phyloP scores from a whole-genome alignment of 164 flowering plant species.

The Vitis rotundifolia region DNA sequence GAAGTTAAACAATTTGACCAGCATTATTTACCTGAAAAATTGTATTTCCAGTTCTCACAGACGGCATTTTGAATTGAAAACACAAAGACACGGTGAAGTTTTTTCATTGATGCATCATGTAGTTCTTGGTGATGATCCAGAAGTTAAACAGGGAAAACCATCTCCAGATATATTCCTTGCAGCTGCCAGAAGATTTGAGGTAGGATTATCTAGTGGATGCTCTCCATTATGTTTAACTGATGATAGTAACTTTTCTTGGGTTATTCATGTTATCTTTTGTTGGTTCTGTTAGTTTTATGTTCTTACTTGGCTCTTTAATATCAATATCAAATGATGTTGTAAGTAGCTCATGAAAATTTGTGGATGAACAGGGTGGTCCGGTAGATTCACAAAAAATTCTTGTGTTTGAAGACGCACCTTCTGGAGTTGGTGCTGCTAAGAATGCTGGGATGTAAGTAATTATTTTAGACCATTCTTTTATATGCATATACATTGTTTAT shows the following conservation, averaged over 20 bases:
- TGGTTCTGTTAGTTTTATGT: conserved; percentile 2
- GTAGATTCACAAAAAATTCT: conserved; percentile 58
- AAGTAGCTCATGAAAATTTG: conserved; percentile 6
- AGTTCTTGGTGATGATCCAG: conserved; percentile 96
- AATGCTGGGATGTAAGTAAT: conserved; percentile 70
- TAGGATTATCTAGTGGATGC: conserved; percentile 14
- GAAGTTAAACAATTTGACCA: background rate
- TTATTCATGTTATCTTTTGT: background rate
- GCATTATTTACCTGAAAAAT: background rate
- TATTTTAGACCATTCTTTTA: background rate
- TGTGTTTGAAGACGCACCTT: conserved; percentile 98
- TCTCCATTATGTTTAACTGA: background rate
- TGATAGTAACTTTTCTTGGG: background rate
- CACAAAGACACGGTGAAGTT: conserved; percentile 74
- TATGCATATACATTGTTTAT: background rate
- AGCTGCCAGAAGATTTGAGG: conserved; percentile 95
- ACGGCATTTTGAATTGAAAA: conserved; percentile 80
- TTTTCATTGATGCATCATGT: conserved; percentile 91
- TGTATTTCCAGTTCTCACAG: conserved; percentile 66
- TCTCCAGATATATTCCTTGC: conserved; percentile 86
- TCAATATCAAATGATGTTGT: background rate
- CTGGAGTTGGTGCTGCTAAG: conserved; percentile 89
- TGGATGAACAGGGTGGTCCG: conserved; percentile 55
- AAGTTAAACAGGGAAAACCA: conserved; percentile 91
- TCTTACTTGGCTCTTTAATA: background rate